Percentiles rank a stretch among this genome's conserved stretches.
Conservation (phyloP, 345 rosid species). For the Syzygium aqueum region DNA sequence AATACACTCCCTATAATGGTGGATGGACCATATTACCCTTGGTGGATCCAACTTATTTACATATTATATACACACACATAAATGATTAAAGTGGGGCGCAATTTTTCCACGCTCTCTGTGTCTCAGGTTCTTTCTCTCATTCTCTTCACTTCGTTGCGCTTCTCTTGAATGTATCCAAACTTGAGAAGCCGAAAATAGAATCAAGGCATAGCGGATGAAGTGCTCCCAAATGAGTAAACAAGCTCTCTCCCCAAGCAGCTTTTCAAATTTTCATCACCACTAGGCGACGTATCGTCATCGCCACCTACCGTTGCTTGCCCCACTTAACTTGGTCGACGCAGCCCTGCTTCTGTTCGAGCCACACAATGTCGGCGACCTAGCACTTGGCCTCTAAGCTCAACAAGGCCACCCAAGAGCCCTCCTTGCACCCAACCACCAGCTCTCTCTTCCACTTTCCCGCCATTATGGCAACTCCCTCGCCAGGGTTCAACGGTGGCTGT, state of each 20-base stretch:
- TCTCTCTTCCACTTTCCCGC: no score
- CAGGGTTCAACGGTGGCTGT: fast-evolving
- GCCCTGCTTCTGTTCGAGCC: neutral
- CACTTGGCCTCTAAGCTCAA: neutral
- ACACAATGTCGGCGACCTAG: neutral
- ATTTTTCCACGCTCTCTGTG: neutral
- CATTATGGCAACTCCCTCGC: fast-evolving
- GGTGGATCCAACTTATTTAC: neutral
- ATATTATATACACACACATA: neutral
- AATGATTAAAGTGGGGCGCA: neutral
- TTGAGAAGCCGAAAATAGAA: no score
- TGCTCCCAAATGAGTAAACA: neutral
- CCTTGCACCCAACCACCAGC: neutral
- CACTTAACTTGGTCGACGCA: fast-evolving
- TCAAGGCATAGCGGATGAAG: neutral
- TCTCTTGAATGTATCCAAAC: neutral
- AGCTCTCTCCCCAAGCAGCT: neutral
- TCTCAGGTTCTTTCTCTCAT: no score
- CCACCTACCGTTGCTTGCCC: neutral
- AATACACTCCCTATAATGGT: no score
- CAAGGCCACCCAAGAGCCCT: neutral
- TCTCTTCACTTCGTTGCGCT: neutral
- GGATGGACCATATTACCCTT: neutral
- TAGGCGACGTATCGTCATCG: neutral
- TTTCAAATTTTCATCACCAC: neutral